These are phyloP conservation scores for Pseudomassariella vexata DNA, from an alignment of 2,329 filamentous ascomycete genomes.

Conservation along the genomic window DNA sequence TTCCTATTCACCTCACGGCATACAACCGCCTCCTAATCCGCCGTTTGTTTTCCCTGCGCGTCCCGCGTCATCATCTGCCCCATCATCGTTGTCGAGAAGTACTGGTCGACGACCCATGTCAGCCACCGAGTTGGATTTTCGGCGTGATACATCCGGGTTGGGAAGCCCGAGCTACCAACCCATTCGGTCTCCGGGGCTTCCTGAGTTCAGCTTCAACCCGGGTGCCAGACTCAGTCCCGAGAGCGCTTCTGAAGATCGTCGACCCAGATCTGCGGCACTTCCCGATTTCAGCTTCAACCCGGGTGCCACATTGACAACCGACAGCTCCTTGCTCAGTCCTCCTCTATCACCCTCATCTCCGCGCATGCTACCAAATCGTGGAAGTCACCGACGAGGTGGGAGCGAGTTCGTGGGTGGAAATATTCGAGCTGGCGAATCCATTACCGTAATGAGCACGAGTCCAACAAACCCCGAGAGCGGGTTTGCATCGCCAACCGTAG, in stretches of 20 bases:
- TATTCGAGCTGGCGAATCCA: slow-evolving; percentile 49
- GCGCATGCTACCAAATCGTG: slow-evolving; percentile 47
- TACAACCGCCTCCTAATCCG: slow-evolving; percentile 52
- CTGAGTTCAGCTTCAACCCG: slow-evolving; percentile 28
- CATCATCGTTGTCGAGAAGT: slow-evolving; percentile 41
- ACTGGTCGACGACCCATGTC: slow-evolving; percentile 47
- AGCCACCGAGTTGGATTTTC: slow-evolving; percentile 35
- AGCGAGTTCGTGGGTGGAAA: slow-evolving; percentile 85
- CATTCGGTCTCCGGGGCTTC: slow-evolving; percentile 19
- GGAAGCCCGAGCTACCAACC: slow-evolving; percentile 7
- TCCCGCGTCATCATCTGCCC: slow-evolving; percentile 39
- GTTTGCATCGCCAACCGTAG: slow-evolving; percentile 50
- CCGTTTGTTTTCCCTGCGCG: slow-evolving; percentile 58
- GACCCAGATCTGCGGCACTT: slow-evolving; percentile 34
- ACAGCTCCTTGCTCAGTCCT: slow-evolving; percentile 41
- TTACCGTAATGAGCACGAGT: slow-evolving; percentile 61
- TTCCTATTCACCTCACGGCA: slow-evolving; percentile 24
- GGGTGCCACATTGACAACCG: slow-evolving; percentile 23
- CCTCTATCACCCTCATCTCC: slow-evolving; percentile 49
- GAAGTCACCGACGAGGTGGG: slow-evolving; percentile 72
- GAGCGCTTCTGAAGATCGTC: slow-evolving; percentile 21
- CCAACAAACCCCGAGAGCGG: slow-evolving; percentile 60
- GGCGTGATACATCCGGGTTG: slow-evolving; percentile 8
- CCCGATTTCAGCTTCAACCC: slow-evolving; percentile 54
- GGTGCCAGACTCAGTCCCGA: slow-evolving; percentile 21